These are phyloP conservation scores for Sarcodon sp. DNA, from an alignment of 768 basidiomycete species.

Conservation along the genomic window DNA sequence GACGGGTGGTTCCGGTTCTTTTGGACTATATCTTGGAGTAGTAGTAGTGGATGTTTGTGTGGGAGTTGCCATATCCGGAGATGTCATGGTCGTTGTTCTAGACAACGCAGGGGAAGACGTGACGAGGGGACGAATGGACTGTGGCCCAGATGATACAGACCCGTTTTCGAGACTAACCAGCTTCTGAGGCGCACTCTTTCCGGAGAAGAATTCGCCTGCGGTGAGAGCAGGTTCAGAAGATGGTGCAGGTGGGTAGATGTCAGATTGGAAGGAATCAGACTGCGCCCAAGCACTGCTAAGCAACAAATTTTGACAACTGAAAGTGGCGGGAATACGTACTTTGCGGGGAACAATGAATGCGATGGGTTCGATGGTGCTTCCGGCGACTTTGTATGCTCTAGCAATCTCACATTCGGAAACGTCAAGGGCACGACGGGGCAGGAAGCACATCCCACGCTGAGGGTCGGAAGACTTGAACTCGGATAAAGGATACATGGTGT, in stretches of 20 bases:
- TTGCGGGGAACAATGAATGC: conserved; percentile 93
- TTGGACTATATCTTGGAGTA: neutral
- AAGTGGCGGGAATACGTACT: conserved; percentile 25
- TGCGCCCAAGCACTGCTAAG: conserved; percentile 14
- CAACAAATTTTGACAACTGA: neutral
- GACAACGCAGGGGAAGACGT: conserved; percentile 11
- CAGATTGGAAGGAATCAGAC: conserved; percentile 94
- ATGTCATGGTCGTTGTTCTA: conserved; percentile 14
- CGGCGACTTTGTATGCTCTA: conserved; percentile 80
- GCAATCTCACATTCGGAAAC: conserved; percentile 93
- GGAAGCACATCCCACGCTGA: conserved; percentile 95
- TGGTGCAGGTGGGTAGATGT: conserved; percentile 90
- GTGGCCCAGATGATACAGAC: conserved; percentile 20
- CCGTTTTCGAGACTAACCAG: conserved; percentile 73
- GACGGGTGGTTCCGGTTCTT: neutral
- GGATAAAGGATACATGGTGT: conserved; percentile 59
- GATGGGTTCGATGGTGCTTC: conserved; percentile 71
- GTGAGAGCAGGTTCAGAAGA: conserved; percentile 69
- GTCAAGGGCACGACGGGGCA: conserved; percentile 83
- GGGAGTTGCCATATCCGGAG: conserved; percentile 14
- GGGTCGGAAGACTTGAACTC: conserved; percentile 89
- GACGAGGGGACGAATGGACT: conserved; percentile 5
- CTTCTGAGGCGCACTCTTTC: conserved; percentile 69
- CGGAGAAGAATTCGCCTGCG: conserved; percentile 79
- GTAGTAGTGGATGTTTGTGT: conserved; percentile 9